Base-by-base conservation (phyloP, 2,329 filamentous ascomycete genomes). In the Phialophora macrospora region DNA sequence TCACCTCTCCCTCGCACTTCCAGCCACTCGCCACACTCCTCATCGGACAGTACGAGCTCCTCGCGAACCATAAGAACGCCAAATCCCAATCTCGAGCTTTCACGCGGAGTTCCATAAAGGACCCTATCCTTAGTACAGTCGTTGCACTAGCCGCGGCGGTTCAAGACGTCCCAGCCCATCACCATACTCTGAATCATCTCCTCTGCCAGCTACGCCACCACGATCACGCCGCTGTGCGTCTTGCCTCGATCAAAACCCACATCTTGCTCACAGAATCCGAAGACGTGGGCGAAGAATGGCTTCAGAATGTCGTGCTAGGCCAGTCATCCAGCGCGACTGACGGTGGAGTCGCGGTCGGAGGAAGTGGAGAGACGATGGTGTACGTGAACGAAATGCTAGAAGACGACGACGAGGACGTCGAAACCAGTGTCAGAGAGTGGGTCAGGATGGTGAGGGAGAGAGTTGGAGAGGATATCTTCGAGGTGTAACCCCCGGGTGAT, bases 321-420 rank as follows among this genome's bases (percentile, higher is more conserved):
- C 54, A 62, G 9, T 64, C 63, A 2, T 65, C 62, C 4, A 68
- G 56, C 11, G 17, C 34, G 32, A 44, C 46, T 2, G 58, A 60
- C 8, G 58, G 17, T n/a, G 58, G 58, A 11, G 56, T 49, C 5
- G 46, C 46, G 2, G 71, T 69, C 24, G 71, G 70, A 11, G 68
- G 68, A 1, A 46, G 55, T 17, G 71, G 72, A 28, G 95, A 99
- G 84, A 98, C 97, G 90, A 80, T 99, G 76, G 94, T 96, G 22
- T 92, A 94, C 70, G 97, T 99, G 73, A 96, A 92, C 74, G 95
- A 99, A 81, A 78, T 97, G 74, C 90, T 97, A 80, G 95, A 99
- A 75, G 95, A 99, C 76, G 95, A 98, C 72, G 93, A 98, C 75
- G 95, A 98, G 80, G 84, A 85, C 30, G 94, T 99, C 26, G 95